Percentiles rank a stretch among this genome's conserved stretches.
Conservation (phyloP, 2,329 filamentous ascomycete genomes). For the Aureobasidium musti region DNA sequence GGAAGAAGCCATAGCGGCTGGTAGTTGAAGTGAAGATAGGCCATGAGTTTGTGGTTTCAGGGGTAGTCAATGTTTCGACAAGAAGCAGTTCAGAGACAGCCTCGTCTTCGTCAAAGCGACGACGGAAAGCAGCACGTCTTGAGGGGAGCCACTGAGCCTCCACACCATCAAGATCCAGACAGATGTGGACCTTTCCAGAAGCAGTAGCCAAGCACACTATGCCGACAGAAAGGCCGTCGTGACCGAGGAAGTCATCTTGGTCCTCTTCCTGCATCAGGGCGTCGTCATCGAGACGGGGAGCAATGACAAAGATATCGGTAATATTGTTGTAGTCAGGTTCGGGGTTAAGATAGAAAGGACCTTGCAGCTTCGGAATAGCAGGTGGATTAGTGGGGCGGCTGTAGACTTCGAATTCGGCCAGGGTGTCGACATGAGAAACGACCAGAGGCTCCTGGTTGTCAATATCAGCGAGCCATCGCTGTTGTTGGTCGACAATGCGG, state of each 20-base stretch:
- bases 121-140: conserved; percentile 31
- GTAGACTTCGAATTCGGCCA: conserved; percentile 56
- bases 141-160: conserved; percentile 64
- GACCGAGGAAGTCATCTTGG: conserved; percentile 50
- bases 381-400: conserved; percentile 56
- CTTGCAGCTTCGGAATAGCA: conserved; percentile 62
- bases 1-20: conserved; percentile 61
- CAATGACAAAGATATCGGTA: conserved; percentile 62
- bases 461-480: conserved; percentile 60
- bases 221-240: conserved; percentile 56
- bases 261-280: conserved; percentile 57
- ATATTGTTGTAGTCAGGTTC: conserved; percentile 58
- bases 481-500: conserved; percentile 55
- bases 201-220: conserved; percentile 61
- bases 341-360: conserved; percentile 59
- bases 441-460: conserved; percentile 56
- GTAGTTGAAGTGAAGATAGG: conserved; percentile 57
- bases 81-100: conserved; percentile 39
- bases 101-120: conserved; percentile 34
- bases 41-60: conserved; percentile 42
- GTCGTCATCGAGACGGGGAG: conserved; percentile 55
- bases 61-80: conserved; percentile 46
- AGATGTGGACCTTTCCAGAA: conserved; percentile 59
- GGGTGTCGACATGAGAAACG: conserved; percentile 43
- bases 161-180: conserved; percentile 62